Base-by-base conservation (phyloP, 2,329 filamentous ascomycete species). In the Xylariaceae sp. region DNA sequence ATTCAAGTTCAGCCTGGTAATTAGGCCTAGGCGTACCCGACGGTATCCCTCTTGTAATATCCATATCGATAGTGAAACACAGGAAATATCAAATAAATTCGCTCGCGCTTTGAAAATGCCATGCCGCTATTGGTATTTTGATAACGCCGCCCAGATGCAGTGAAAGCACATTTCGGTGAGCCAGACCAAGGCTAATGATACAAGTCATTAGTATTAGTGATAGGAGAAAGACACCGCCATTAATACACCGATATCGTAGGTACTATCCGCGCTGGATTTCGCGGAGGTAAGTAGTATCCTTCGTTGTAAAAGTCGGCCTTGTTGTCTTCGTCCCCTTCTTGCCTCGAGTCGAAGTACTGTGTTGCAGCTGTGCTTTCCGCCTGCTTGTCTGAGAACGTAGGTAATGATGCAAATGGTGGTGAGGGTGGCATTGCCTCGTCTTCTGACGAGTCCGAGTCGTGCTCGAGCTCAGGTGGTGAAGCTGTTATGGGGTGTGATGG, bases 391-490 rank as follows among this genome's bases (percentile, higher is more conserved):
- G 81, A 76, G 68, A 91, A 89, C 41, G 80, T 75, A 57, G 84
- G 78, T 50, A 91, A 75, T 37, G 80, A 72, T 23, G 81, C 72
- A 20, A 79, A 77, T 43, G 84, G 83, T 40, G 88, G 88, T 58
- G 88, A 90, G 19, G 87, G 88, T 7, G 89, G 89, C 84, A 90
- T 85, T 46, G 80, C 76, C 64, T 90, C 87, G 74, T 92, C 89
- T 66, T 91, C 89, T 54, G 85, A 87, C 1, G 84, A 86, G 60
- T 88, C 88, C 59, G 82, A 84, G 70, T 91, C 89, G 61, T 85
- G 79, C 63, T 87, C 81, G 55, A 91, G 84, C 71, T 90, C 89
- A 7, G 89, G 89, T 50, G 89, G 82, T 50, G 86, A 84, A 67
- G 74, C 82, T 68, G 48, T 44, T 20, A 10, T 37, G 14, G 79